phyloP scores from a whole-genome alignment of 1,139 yeast species.

The Arxiozyma slooffiae region DNA sequence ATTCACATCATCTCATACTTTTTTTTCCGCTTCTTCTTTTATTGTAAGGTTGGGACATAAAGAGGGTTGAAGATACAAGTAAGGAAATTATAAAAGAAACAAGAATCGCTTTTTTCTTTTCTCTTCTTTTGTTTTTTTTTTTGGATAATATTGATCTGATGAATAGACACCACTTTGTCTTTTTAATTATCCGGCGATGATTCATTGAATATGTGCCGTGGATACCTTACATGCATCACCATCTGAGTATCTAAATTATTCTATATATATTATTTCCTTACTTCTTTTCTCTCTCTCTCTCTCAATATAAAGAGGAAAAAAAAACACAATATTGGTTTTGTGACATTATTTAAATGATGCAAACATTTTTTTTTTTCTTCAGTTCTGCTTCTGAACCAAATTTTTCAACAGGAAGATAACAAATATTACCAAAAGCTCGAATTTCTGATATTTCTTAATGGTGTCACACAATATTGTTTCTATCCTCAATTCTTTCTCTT shows the following conservation, averaged over 20 bases:
- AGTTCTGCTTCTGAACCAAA: conserved; percentile 32
- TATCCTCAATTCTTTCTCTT: not conserved
- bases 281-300: not conserved
- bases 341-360: conserved; percentile 21
- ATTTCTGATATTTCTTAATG: not conserved
- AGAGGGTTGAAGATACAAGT: not conserved
- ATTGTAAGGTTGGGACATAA: not conserved
- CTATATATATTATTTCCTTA: conserved; percentile 3
- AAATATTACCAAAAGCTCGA: conserved; percentile 20
- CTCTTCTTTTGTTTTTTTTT: too few species aligned
- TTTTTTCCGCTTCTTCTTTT: too few species aligned
- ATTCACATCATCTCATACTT: conserved; percentile 4
- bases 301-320: not conserved
- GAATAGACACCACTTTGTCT: conserved; percentile 30
- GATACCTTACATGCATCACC: conserved; percentile 32
- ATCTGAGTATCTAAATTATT: conserved; percentile 21
- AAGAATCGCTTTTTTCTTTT: not conserved
- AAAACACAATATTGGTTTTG: not conserved
- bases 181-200: conserved; percentile 30
- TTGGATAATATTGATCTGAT: conserved; percentile 17
- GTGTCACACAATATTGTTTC: not conserved
- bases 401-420: conserved; percentile 29
- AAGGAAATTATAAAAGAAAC: too few species aligned
- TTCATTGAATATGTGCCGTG: conserved; percentile 32
- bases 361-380: conserved; percentile 21